Evolutionary conservation across 202 grass and related monocot genomes (phyloP), one percentile per base, ranked within the genome.

Genomic region (Panicum virgatum): DNA sequence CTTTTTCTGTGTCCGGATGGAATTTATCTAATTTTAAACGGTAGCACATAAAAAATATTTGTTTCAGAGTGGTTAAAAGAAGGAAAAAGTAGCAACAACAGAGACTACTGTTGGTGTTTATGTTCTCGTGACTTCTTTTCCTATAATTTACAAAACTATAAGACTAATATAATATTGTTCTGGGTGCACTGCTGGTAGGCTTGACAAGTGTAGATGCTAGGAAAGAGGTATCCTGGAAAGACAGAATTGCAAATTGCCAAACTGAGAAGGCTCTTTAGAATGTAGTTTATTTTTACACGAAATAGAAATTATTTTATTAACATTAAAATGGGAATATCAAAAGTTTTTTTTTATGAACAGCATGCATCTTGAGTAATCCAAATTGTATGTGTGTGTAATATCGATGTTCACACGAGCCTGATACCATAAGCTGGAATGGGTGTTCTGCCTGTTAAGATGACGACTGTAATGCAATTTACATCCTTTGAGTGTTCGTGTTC

Each of bases 61-160:
- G 54, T 61, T 42, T 12, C 23, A 57, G 25, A 65, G 22, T 23
- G 11, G 42, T 67, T 72, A 39, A 62, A 27, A 48, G 13, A 30
- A 18, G 25, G 4, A 29, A 39, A 62, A 18, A 46, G 20, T 69
- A 47, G 57, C 56, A 73, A 25, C 20, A 2, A 3, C 40, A 26
- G 16, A 37, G 30, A 44, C 48, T 84, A 14, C 39, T 27, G 19
- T 76, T 57, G 19, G 20, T 59, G 37, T 77, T 56, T 70, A n/a
- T 77, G 3, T 77, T 76, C 14, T 50, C 15, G 16, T 77, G 39
- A 29, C 43, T 77, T 84, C 20, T 56, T 56, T 52, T 20, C 18
- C 50, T 52, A 6, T 6, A 48, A 12, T 42, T 12, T 43, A 14
- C 8, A 56, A 16, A 8, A 67, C 38, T 47, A 68, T 8, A 26